Evolutionary conservation across 129 eudicot species (phyloP), one percentile per base, ranked within the genome.

Genomic region (Artemisia annua): DNA sequence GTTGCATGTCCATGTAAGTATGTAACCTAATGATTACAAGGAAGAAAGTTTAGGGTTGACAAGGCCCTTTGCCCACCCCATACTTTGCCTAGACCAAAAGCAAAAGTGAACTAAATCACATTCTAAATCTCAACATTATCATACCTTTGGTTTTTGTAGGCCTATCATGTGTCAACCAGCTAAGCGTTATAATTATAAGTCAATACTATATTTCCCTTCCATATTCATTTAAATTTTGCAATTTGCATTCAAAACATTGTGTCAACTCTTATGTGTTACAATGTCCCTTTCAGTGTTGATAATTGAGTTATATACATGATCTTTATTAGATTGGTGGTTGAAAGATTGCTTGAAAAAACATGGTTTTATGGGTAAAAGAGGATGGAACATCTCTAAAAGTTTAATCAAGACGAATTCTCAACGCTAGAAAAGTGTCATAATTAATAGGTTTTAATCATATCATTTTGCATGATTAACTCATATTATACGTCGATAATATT

Each of bases 41-140:
- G 50, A 69, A 70, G 81, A 77, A 77, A 77, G 81, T 52, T 70
- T 51, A 39, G 64, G 81, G 66, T 70, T 77, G 76, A 77, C 76
- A 77, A 77, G 71, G 49, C 81, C 76, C 54, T 69, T 61, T 69
- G 35, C 58, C 81, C 48, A 77, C 71, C 70, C 64, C 71, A 70
- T 63, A 30, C 66, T 50, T 77, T 69, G 66, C 76, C 76, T 62
- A 77, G 57, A 77, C 76, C 75, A 77, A 77, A 77, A 77, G 81
- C 76, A 69, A 61, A 77, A 62, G 75, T 59, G 16, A 55, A 49
- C 58, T 54, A 77, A 69, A 77, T 69, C 71, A 61, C 59, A 61
- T 32, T 69, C 69, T 75, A 77, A 70, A 69, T 77, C 75, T 20
- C 22, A 69, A 44, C 50, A 58, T 24, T 5, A 19, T 54, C 48